These are phyloP conservation scores for Crataegus laevigata DNA, from an alignment of 306 rosid genomes.

Conservation along the genomic window DNA sequence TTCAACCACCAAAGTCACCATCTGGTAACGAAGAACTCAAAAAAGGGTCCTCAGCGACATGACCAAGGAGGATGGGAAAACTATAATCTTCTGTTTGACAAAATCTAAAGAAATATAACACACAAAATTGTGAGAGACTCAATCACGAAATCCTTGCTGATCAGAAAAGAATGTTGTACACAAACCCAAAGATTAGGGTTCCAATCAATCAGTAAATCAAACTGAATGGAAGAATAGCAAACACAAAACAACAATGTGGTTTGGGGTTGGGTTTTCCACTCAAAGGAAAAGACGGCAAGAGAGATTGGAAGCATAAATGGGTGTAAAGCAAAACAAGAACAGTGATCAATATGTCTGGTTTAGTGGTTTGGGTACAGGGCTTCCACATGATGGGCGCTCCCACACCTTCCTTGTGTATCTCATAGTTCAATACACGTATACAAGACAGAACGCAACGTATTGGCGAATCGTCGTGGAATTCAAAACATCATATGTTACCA, in stretches of 20 bases:
- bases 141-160: neutral
- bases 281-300: neutral
- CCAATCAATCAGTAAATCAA: neutral
- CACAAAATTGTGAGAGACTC: neutral
- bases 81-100: neutral
- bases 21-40: neutral
- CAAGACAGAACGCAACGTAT: neutral
- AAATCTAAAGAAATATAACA: neutral
- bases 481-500: neutral
- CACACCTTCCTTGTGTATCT: neutral
- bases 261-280: neutral
- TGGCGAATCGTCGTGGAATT: neutral
- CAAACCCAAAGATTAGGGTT: neutral
- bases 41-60: neutral
- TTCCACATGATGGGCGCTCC: neutral
- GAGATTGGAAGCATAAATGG: neutral
- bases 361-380: neutral
- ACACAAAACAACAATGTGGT: neutral
- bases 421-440: neutral
- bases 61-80: neutral
- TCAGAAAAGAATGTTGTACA: neutral
- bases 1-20: neutral
- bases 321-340: neutral
- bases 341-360: neutral
- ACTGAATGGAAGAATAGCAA: neutral